A percentile compares a stretch with the other conserved stretches of the same genome.
phyloP scores from a whole-genome alignment of 2,329 filamentous ascomycete species.

The Epichloe elymi region DNA sequence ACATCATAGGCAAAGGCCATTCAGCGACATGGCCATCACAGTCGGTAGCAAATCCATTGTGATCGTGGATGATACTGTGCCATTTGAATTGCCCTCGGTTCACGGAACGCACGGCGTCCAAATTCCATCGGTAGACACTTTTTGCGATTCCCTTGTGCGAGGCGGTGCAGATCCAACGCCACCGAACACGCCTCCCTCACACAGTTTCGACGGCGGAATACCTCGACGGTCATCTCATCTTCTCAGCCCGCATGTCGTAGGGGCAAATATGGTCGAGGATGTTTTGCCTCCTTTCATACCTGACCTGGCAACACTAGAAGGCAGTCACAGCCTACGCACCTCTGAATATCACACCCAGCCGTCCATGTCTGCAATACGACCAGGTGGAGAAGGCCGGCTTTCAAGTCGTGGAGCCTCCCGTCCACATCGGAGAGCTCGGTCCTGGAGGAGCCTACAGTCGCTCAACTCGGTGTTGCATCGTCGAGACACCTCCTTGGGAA shows the following conservation, averaged over 20 bases:
- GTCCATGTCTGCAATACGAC: constrained; percentile 16
- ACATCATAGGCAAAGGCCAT: constrained; percentile 24
- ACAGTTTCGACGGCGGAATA: constrained; percentile 25
- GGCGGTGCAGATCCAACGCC: constrained; percentile 42
- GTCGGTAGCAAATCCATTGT: constrained; percentile 81
- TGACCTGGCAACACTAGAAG: constrained; percentile 28
- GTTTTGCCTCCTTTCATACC: constrained; percentile 35
- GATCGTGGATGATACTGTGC: constrained; percentile 60
- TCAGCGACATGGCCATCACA: constrained; percentile 50
- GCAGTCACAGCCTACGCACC: constrained; percentile 12
- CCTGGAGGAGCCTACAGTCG: constrained; percentile 35
- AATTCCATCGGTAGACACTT: constrained; percentile 37
- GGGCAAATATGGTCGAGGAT: constrained; percentile 23
- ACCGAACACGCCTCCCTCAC: constrained; percentile 45
- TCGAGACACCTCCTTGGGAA: constrained; percentile 48
- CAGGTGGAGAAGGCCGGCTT: constrained; percentile 15
- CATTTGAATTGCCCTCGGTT: constrained; percentile 35
- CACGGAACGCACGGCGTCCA: constrained; percentile 31
- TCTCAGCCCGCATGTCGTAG: constrained; percentile 32
- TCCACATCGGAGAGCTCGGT: constrained; percentile 31
- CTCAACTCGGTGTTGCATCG: constrained; percentile 37
- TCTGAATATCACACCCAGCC: constrained; percentile 22
- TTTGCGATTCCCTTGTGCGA: constrained; percentile 38
- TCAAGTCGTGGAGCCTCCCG: constrained; percentile 18
- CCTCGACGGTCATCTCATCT: constrained; percentile 43